Conservation (phyloP, 331 rosid species). For the Arachis monticola region DNA sequence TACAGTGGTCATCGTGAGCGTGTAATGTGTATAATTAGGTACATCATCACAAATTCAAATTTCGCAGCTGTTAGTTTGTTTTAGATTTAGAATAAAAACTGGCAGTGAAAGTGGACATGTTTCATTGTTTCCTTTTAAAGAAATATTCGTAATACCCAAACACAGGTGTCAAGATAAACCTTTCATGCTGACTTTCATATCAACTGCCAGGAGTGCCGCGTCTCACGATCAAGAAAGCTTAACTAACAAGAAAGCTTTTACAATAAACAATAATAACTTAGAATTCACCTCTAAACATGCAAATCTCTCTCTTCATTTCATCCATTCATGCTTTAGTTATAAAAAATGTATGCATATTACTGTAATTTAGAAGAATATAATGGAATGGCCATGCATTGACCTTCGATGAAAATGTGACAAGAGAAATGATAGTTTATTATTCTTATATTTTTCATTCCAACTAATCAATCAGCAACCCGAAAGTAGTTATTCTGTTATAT, state of each 20-base stretch:
- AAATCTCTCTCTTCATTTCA: too few relatives aligned
- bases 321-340: neutral
- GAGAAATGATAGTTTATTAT: constrained; percentile 19
- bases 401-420: neutral
- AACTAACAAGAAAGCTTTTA: too few relatives aligned
- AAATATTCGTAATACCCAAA: neutral
- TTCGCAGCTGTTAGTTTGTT: neutral
- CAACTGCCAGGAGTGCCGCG: neutral
- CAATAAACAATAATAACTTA: too few relatives aligned
- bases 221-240: neutral
- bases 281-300: too few relatives aligned
- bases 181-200: too few relatives aligned
- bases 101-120: neutral
- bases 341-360: neutral
- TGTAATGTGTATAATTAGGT: neutral
- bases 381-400: neutral
- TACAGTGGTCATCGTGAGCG: neutral
- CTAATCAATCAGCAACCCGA: constrained; percentile 24
- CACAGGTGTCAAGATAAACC: neutral
- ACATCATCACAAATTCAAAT: neutral
- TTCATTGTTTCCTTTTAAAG: neutral
- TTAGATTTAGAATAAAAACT: neutral
- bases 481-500: constrained; percentile 30
- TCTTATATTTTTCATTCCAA: constrained; percentile 19
- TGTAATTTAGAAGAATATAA: neutral